These are phyloP conservation scores for Suillus tomentosus DNA, from an alignment of 768 basidiomycete species.

Conservation along the genomic window DNA sequence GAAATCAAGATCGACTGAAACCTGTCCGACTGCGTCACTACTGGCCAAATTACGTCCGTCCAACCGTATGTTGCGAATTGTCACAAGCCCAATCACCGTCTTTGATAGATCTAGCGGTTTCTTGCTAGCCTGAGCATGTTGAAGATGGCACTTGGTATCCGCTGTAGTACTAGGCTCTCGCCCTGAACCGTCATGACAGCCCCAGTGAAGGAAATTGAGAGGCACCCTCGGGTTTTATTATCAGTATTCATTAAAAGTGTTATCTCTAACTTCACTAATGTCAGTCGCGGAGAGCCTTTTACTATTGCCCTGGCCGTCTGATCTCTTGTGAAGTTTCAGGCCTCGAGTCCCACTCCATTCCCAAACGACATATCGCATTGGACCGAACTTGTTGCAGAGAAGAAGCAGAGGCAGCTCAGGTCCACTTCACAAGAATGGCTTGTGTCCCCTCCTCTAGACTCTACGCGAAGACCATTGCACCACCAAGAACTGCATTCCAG, in stretches of 20 bases:
- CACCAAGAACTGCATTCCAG: too few species aligned
- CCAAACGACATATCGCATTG: conserved; percentile 35
- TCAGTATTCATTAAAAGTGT: not conserved
- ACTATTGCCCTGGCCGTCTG: not conserved
- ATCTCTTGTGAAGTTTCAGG: not conserved
- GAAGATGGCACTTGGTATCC: not conserved
- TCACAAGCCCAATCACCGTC: not conserved
- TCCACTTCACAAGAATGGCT: conserved; percentile 69
- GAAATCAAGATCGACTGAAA: not conserved
- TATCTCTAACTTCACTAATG: conserved; percentile 4
- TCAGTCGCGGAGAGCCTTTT: not conserved
- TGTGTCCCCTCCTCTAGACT: conserved; percentile 45
- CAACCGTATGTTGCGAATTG: not conserved
- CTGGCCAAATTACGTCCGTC: not conserved
- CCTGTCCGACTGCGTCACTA: not conserved
- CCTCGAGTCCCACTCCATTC: not conserved
- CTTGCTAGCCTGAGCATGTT: not conserved
- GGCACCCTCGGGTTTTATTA: not conserved
- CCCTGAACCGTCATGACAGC: not conserved
- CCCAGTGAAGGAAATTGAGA: not conserved
- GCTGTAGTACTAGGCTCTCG: not conserved
- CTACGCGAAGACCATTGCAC: conserved; percentile 24
- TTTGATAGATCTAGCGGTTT: not conserved
- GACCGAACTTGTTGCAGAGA: conserved; percentile 55
- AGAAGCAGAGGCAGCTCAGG: conserved; percentile 51